Evolutionary conservation across 495 filamentous ascomycete genomes (phyloP).

Genomic region (Daldinia childiae): DNA sequence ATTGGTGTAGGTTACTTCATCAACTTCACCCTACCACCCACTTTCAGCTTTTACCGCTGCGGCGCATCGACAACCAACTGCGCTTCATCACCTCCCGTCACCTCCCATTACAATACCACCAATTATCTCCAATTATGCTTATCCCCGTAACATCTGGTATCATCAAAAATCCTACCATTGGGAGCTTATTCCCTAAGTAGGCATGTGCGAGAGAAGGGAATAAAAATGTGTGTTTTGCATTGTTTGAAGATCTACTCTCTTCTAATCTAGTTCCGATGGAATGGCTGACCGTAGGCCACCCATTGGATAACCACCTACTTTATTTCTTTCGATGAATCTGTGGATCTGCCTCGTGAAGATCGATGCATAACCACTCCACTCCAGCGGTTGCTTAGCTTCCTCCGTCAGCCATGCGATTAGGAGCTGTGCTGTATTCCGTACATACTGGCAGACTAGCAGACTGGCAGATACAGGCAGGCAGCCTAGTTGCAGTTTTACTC

Average conservation of each 20-base stretch:
- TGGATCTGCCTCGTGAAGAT: conserved; percentile 40
- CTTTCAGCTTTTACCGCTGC: conserved; percentile 36
- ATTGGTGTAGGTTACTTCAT: conserved; percentile 29
- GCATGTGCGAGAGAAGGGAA: conserved; percentile 13
- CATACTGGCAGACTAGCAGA: too few relatives aligned
- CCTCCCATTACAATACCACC: conserved; percentile 8
- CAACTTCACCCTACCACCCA: conserved; percentile 18
- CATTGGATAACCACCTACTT: conserved; percentile 34
- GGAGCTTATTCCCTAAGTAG: conserved; percentile 3
- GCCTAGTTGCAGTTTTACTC: too few relatives aligned
- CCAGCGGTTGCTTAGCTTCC: conserved; percentile 20
- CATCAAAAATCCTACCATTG: conserved; percentile 10
- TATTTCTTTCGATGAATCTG: conserved; percentile 41
- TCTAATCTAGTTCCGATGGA: not conserved
- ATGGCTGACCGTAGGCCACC: conserved; percentile 22
- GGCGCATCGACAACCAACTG: conserved; percentile 11
- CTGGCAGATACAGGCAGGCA: too few relatives aligned
- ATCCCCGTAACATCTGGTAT: conserved; percentile 8
- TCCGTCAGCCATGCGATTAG: conserved; percentile 12
- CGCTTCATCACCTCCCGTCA: not conserved
- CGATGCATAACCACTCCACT: conserved; percentile 35
- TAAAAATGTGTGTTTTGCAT: conserved; percentile 28
- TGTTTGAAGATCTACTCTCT: conserved; percentile 30
- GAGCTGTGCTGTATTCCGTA: not conserved
- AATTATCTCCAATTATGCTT: conserved; percentile 17